Conservation (phyloP, 441 rosid species). For the Codiaeum variegatum region DNA sequence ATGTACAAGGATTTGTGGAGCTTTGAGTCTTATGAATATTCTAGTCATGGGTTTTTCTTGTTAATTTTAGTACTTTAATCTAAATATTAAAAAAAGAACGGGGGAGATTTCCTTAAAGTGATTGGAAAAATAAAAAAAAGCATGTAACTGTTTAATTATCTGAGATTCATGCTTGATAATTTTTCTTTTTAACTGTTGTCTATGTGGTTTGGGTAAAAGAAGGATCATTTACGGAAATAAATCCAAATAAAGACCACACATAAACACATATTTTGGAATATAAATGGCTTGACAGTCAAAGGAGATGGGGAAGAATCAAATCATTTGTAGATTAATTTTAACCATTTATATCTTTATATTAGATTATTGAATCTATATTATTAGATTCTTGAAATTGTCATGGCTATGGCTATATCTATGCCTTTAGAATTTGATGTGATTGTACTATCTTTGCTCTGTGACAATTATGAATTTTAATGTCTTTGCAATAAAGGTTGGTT, state of each 20-base stretch:
- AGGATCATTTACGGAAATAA: background rate
- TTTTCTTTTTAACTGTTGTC: background rate
- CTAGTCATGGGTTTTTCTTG: background rate
- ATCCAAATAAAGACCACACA: background rate
- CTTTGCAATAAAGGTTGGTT: background rate
- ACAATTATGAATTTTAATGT: background rate
- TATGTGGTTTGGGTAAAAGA: background rate
- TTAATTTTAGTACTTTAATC: background rate
- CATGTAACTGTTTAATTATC: background rate
- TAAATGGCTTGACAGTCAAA: too few species aligned
- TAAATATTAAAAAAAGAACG: background rate
- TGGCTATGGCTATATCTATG: background rate
- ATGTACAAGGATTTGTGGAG: background rate
- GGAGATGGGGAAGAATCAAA: too few species aligned
- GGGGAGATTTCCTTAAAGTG: background rate
- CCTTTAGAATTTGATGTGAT: slow-evolving; percentile 6
- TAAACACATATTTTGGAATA: too few species aligned
- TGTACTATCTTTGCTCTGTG: background rate
- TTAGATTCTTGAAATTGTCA: slow-evolving; percentile 8
- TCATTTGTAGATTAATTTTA: too few species aligned
- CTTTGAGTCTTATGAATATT: background rate
- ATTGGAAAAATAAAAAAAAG: background rate
- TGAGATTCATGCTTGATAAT: background rate
- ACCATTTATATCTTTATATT: too few species aligned
- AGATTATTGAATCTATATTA: too few species aligned